Evolutionary conservation across 495 filamentous ascomycete genomes (phyloP).

Genomic region (Aspergillus ellipticus): DNA sequence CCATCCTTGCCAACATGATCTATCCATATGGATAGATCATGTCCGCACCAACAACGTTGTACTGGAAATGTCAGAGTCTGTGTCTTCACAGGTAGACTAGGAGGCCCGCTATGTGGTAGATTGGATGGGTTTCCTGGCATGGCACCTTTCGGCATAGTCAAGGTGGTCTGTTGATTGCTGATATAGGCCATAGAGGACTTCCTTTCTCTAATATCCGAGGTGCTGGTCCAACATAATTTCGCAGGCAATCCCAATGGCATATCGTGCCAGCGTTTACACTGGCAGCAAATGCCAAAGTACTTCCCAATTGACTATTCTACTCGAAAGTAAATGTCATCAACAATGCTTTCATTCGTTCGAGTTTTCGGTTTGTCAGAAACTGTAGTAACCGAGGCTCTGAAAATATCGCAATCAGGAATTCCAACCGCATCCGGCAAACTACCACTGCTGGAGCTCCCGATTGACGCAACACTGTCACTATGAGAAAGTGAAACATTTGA

Average conservation of each 20-base stretch:
- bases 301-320: conserved; percentile 59
- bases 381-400: background rate
- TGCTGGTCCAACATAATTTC: conserved; percentile 26
- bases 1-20: conserved; percentile 69
- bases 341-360: conserved; percentile 7
- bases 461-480: background rate
- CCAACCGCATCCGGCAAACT: background rate
- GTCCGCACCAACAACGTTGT: conserved; percentile 74
- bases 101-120: background rate
- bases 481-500: conserved; percentile 14
- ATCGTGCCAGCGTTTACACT: conserved; percentile 78
- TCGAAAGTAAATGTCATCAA: conserved; percentile 16
- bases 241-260: conserved; percentile 73
- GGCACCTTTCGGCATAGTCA: background rate
- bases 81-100: too few relatives aligned
- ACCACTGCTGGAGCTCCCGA: background rate
- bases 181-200: background rate
- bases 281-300: conserved; percentile 77
- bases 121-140: background rate
- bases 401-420: background rate
- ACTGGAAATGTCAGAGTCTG: conserved; percentile 50
- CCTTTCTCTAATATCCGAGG: background rate
- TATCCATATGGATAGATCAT: conserved; percentile 74
- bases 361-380: background rate
- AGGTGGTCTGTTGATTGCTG: background rate